Evolutionary conservation across 2,329 filamentous ascomycete species (phyloP).

Genomic region (Epicoccum sorghinum): DNA sequence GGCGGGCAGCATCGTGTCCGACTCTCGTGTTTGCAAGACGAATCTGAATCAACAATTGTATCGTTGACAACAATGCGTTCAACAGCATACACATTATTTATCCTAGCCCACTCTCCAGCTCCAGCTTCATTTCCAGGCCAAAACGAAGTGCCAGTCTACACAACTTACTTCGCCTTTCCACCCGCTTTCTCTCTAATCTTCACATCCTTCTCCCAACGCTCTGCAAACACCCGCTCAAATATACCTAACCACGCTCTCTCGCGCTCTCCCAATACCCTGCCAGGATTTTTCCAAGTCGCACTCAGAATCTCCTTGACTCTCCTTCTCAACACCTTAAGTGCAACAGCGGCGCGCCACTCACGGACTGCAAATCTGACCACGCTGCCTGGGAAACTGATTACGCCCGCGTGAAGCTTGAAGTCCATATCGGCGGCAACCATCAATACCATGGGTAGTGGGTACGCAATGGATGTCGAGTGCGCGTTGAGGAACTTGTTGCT

Average conservation of each 20-base stretch:
- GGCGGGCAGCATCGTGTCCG: no score
- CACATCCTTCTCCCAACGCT: conserved; percentile 42
- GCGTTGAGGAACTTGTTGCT: conserved; percentile 84
- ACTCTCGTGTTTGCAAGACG: no score
- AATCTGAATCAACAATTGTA: no score
- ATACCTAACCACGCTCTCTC: conserved; percentile 52
- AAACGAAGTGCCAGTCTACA: neutral
- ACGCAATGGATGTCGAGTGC: conserved; percentile 70
- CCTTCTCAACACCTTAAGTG: conserved; percentile 79
- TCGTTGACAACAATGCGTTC: no score
- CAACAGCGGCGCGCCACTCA: conserved; percentile 90
- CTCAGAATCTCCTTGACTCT: conserved; percentile 78
- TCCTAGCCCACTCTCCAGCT: no score
- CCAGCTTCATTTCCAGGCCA: neutral
- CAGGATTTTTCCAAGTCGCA: conserved; percentile 67
- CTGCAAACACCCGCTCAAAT: conserved; percentile 38
- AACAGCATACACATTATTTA: no score
- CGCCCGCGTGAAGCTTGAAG: conserved; percentile 87
- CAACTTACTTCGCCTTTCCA: conserved; percentile 34
- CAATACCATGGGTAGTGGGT: conserved; percentile 73
- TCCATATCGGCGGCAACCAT: conserved; percentile 83
- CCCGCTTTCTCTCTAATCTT: conserved; percentile 36
- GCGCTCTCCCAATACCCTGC: conserved; percentile 46
- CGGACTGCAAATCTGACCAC: conserved; percentile 80
- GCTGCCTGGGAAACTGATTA: conserved; percentile 86